Evolutionary conservation across 768 basidiomycete species (phyloP).

Genomic region (Rhizopogon salebrosus): DNA sequence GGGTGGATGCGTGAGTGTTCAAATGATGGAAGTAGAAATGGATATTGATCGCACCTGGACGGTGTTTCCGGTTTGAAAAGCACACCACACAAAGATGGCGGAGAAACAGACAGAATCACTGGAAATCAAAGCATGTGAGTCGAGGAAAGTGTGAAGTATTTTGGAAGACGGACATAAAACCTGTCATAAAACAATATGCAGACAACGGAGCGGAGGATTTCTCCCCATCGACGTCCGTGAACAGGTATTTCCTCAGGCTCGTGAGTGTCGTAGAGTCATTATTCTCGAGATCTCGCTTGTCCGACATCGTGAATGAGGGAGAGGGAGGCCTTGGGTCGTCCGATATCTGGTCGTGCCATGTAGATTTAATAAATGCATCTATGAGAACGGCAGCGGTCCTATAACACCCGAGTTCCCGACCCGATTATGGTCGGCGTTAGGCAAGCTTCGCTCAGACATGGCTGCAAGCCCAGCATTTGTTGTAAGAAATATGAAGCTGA

Average conservation of each 20-base stretch:
- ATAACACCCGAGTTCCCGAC: neutral
- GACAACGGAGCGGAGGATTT: slow-evolving; percentile 46
- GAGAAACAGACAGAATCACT: slow-evolving; percentile 70
- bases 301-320: slow-evolving; percentile 53
- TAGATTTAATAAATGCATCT: neutral
- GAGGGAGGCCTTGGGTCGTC: slow-evolving; percentile 66
- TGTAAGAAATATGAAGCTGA: too few relatives aligned
- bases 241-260: slow-evolving; percentile 7
- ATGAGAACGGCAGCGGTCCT: neutral
- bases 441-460: neutral
- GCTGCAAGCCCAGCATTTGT: neutral
- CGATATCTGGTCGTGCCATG: neutral
- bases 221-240: slow-evolving; percentile 21
- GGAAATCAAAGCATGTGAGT: neutral
- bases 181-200: slow-evolving; percentile 70
- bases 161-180: slow-evolving; percentile 50
- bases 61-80: slow-evolving; percentile 74
- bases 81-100: slow-evolving; percentile 76
- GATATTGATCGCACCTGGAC: slow-evolving; percentile 41
- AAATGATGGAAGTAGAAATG: neutral
- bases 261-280: slow-evolving; percentile 4
- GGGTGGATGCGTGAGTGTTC: neutral
- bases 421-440: neutral
- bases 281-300: slow-evolving; percentile 39
- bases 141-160: neutral